Evolutionary conservation across 2,329 filamentous ascomycete species (phyloP), one percentile per base, ranked within the genome.

Genomic region (Diatrype stigma): DNA sequence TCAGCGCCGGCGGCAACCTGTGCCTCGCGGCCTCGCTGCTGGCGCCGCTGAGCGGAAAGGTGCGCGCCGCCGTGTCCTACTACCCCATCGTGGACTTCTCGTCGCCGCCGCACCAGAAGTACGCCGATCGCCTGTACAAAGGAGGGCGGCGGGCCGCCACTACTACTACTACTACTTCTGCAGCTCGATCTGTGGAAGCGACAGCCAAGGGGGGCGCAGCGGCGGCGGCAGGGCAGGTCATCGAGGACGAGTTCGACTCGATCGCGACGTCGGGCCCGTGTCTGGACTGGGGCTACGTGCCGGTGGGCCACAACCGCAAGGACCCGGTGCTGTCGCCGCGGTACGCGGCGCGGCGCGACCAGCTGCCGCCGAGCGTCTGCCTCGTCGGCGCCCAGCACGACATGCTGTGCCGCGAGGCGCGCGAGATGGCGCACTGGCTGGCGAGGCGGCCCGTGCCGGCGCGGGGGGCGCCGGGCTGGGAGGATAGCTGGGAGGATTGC

Each of bases 1-100:
- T 76, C 63, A 77, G 74, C 32, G 77, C 78, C 0, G 78, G 79
- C 23, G 79, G 71, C 2, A 80, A 78, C 57, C 65, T 81, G 1
- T 58, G 71, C 1, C 63, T 80, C 1, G 62, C 67, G 6, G 70
- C 69, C 0, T 59, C 68, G 14, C 74, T 78, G 56, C 57, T 73
- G 10, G 66, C 68, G 0, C 60, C 55, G 14, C 55, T 79, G 32
- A 60, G 62, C 30, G 61, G 59, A 3, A 59, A 57, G 11, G 37
- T 52, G 19, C 50, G 47, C 17, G 76, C 71, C 0, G 66, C 71
- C 0, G 59, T 78, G 7, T 64, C 72, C 3, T 64, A 76, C 42
- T 80, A 77, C 54, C 69, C 73, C 1, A 60, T 69, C 6, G 60
- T 68, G 19, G 70, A 73, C 52, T 67, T 68, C 32, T 61, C 61